phyloP scores from a whole-genome alignment of 129 eudicot genomes.

The Pulicaria dysenterica region DNA sequence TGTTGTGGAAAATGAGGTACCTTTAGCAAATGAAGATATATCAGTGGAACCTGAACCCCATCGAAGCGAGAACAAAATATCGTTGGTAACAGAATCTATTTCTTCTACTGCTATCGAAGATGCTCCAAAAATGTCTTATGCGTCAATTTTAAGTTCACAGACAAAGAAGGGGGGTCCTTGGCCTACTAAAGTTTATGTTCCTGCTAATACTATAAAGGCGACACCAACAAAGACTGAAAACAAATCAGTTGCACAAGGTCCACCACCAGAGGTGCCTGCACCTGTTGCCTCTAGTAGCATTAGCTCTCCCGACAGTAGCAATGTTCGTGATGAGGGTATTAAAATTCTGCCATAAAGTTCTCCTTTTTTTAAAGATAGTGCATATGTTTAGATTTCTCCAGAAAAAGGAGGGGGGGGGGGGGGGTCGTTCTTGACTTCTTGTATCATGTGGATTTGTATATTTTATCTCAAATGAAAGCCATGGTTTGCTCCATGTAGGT shows the following conservation, averaged over 20 bases:
- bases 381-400: too few species aligned
- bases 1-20: slow-evolving; percentile 38
- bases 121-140: slow-evolving; percentile 78
- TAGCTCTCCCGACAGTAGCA: slow-evolving; percentile 43
- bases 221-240: slow-evolving; percentile 39
- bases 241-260: slow-evolving; percentile 33
- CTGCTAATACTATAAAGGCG: slow-evolving; percentile 35
- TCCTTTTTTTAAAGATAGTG: neutral
- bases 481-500: slow-evolving; percentile 38
- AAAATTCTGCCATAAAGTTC: neutral
- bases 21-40: slow-evolving; percentile 38
- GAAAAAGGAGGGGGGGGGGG: too few species aligned
- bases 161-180: slow-evolving; percentile 42
- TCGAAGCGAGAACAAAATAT: slow-evolving; percentile 34
- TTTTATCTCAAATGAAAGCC: neutral
- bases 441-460: too few species aligned
- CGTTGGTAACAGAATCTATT: slow-evolving; percentile 35
- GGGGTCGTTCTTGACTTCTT: too few species aligned
- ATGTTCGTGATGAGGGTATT: slow-evolving; percentile 59
- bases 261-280: slow-evolving; percentile 44
- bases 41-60: slow-evolving; percentile 33
- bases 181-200: slow-evolving; percentile 49
- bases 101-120: slow-evolving; percentile 54
- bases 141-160: slow-evolving; percentile 67
- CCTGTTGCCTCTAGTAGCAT: slow-evolving; percentile 33